Evolutionary conservation across 2,329 filamentous ascomycete genomes (phyloP).

Genomic region (Xylariaceae sp.): DNA sequence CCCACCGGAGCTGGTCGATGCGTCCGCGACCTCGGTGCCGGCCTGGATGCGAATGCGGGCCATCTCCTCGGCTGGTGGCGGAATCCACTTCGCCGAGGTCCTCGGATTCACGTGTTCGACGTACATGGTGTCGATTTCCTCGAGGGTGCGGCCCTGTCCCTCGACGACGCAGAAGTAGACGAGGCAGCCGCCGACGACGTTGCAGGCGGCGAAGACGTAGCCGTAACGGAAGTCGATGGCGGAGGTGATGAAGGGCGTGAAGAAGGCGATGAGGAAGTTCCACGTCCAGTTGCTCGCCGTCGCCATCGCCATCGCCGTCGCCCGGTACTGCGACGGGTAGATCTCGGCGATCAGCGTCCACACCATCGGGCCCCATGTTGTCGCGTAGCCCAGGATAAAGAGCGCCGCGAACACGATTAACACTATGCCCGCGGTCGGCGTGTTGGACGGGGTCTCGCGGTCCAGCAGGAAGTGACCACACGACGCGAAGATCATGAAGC

Average conservation of each 20-base stretch:
- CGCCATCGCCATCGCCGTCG: slow-evolving; percentile 61
- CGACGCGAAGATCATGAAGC: slow-evolving; percentile 61
- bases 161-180: slow-evolving; percentile 82
- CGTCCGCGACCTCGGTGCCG: slow-evolving; percentile 38
- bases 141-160: slow-evolving; percentile 70
- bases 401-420: slow-evolving; percentile 67
- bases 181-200: slow-evolving; percentile 63
- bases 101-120: slow-evolving; percentile 65
- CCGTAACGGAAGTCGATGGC: slow-evolving; percentile 74
- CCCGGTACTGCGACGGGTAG: slow-evolving; percentile 64
- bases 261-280: slow-evolving; percentile 78
- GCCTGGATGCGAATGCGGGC: slow-evolving; percentile 45
- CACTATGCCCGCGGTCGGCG: slow-evolving; percentile 53
- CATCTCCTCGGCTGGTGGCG: slow-evolving; percentile 49
- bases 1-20: background rate
- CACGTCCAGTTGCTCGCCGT: slow-evolving; percentile 69
- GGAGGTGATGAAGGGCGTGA: slow-evolving; percentile 76
- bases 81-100: slow-evolving; percentile 60
- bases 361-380: slow-evolving; percentile 67
- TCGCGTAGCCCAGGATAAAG: slow-evolving; percentile 68
- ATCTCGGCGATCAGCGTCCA: slow-evolving; percentile 68
- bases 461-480: slow-evolving; percentile 55
- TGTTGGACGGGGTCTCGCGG: slow-evolving; percentile 37
- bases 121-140: slow-evolving; percentile 83
- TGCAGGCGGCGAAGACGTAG: slow-evolving; percentile 75